phyloP scores from a whole-genome alignment of 31 red algal species.

The Odonthalia washingtoniensis region DNA sequence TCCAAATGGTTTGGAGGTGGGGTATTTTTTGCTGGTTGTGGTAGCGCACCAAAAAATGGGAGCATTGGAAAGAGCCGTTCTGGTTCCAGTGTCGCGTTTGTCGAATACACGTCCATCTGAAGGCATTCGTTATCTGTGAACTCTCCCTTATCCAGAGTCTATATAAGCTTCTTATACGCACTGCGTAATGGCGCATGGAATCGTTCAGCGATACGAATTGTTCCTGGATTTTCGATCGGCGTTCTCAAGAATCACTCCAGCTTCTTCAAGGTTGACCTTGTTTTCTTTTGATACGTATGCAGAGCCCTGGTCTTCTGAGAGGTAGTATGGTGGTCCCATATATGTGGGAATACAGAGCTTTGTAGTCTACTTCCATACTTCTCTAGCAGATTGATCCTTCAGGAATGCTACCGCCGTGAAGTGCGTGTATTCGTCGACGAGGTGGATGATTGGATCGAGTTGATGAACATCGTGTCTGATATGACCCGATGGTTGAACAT shows the following conservation, averaged over 20 bases:
- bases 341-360: neutral
- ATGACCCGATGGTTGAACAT: too few relatives aligned
- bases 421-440: neutral
- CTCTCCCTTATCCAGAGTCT: neutral
- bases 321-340: neutral
- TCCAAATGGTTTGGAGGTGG: neutral
- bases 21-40: neutral
- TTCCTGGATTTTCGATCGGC: neutral
- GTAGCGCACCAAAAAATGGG: neutral
- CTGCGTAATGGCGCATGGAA: neutral
- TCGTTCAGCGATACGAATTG: neutral
- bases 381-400: too few relatives aligned
- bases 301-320: neutral
- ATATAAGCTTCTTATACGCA: neutral
- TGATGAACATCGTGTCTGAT: neutral
- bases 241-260: neutral
- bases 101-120: too few relatives aligned
- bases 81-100: neutral
- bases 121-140: neutral
- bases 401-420: neutral
- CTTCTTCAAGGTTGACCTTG: too few relatives aligned
- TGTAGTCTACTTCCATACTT: neutral
- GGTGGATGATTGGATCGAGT: neutral
- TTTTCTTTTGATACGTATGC: neutral
- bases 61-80: neutral